A percentile compares a stretch with the other conserved stretches of the same genome.
Conservation (phyloP, 805 yeast genomes). For the Maudiozyma barnettii region DNA sequence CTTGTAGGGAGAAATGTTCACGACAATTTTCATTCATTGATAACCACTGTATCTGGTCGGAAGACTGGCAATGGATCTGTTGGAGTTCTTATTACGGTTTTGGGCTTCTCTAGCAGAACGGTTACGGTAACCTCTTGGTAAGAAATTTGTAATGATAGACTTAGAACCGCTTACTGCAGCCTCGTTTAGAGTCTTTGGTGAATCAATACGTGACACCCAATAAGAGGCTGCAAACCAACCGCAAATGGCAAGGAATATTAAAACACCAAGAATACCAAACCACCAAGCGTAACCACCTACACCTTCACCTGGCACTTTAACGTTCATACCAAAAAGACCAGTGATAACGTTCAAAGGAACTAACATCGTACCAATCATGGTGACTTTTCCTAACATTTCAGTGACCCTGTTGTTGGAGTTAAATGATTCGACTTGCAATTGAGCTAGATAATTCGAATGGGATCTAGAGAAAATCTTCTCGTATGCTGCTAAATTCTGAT, state of each 20-base stretch:
- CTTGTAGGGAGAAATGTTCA: too few relatives aligned
- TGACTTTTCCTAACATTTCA: slow-evolving; percentile 78
- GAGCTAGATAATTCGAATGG: slow-evolving; percentile 88
- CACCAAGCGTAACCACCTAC: slow-evolving; percentile 46
- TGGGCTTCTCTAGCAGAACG: not conserved
- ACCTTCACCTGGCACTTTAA: slow-evolving; percentile 65
- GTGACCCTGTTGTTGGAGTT: slow-evolving; percentile 78
- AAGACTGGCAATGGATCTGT: slow-evolving; percentile 12
- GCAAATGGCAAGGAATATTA: slow-evolving; percentile 33
- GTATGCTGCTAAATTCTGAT: slow-evolving; percentile 77
- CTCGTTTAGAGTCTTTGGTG: slow-evolving; percentile 29
- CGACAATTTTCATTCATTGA: not conserved
- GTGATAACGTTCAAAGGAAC: slow-evolving; percentile 86
- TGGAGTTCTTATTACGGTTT: slow-evolving; percentile 4
- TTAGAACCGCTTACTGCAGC: slow-evolving; percentile 28
- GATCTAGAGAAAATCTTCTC: slow-evolving; percentile 90
- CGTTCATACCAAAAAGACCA: slow-evolving; percentile 95
- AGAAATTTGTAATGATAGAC: slow-evolving; percentile 26
- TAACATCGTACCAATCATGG: slow-evolving; percentile 79
- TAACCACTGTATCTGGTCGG: slow-evolving; percentile 18
- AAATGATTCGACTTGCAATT: slow-evolving; percentile 86
- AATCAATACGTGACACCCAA: slow-evolving; percentile 29
- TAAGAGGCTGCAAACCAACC: slow-evolving; percentile 35
- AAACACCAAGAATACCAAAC: slow-evolving; percentile 52
- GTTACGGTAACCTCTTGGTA: slow-evolving; percentile 6